phyloP scores from a whole-genome alignment of 352 stramenopile genomes.

The Phytophthora gonapodyides region DNA sequence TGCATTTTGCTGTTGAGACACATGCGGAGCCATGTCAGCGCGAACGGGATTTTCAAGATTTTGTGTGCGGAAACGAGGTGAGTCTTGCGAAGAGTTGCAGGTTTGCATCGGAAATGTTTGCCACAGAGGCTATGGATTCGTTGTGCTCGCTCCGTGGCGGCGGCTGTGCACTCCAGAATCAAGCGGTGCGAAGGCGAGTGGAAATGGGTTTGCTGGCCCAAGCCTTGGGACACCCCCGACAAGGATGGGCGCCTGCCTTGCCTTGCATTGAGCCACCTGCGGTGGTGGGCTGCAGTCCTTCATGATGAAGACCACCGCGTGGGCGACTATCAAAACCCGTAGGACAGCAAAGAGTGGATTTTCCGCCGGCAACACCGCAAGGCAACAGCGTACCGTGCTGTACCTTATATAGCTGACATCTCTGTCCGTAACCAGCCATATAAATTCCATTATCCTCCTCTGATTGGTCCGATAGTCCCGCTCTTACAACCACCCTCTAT shows the following conservation, averaged over 20 bases:
- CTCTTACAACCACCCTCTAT: neutral
- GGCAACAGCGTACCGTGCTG: constrained; percentile 1
- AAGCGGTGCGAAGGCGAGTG: constrained; percentile 4
- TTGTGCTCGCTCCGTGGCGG: neutral
- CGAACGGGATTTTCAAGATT: constrained; percentile 18
- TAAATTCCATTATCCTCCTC: neutral
- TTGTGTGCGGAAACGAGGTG: constrained; percentile 9
- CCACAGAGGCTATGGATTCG: neutral
- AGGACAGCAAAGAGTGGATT: constrained; percentile 25
- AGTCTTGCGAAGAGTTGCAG: neutral
- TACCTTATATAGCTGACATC: constrained; percentile 10
- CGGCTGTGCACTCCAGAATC: constrained; percentile 20
- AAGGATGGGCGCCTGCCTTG: constrained; percentile 1
- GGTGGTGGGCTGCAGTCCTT: neutral
- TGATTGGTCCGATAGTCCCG: constrained; percentile 5
- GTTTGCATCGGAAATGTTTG: neutral
- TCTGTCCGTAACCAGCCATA: neutral
- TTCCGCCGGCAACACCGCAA: neutral
- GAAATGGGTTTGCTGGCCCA: neutral
- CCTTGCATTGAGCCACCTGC: neutral
- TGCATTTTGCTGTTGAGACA: constrained; percentile 10
- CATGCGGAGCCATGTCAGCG: constrained; percentile 9
- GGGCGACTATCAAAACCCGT: constrained; percentile 28
- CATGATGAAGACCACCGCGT: neutral
- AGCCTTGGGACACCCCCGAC: constrained; percentile 13